A percentile compares a stretch with the other conserved stretches of the same genome.
phyloP scores from a whole-genome alignment of 2,329 filamentous ascomycete species.

The Colletotrichum liriopes region DNA sequence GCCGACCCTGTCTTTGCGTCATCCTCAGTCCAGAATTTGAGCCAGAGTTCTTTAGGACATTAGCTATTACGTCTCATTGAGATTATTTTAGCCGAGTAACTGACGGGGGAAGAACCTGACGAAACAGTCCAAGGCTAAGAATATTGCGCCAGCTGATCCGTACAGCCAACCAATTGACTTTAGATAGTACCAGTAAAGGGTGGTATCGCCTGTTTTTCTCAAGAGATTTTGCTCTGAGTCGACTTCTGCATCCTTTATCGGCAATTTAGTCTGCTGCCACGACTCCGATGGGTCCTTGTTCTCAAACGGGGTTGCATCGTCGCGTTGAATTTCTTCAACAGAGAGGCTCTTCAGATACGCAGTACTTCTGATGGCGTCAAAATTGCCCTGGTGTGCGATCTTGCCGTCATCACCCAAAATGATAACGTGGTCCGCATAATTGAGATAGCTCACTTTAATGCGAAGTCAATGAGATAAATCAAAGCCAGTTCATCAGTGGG shows the following conservation, averaged over 20 bases:
- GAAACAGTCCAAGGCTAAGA: constrained; percentile 19
- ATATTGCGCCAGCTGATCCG: constrained; percentile 20
- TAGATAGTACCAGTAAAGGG: constrained; percentile 33
- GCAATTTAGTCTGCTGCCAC: not conserved
- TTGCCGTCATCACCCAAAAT: constrained; percentile 22
- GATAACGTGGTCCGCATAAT: constrained; percentile 16
- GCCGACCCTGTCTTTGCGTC: constrained; percentile 33
- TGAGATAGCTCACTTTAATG: constrained; percentile 12
- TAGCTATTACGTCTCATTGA: not conserved
- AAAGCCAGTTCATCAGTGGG: not conserved
- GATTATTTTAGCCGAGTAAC: not conserved
- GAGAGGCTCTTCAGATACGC: constrained; percentile 25
- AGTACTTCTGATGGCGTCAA: not conserved
- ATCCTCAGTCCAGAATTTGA: constrained; percentile 43
- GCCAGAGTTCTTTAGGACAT: constrained; percentile 21
- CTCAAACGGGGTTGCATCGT: not conserved
- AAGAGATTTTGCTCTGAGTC: constrained; percentile 27
- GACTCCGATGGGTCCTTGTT: not conserved
- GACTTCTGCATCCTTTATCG: not conserved
- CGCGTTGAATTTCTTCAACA: not conserved
- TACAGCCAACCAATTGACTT: constrained; percentile 32
- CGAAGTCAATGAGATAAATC: not conserved
- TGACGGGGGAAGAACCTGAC: constrained; percentile 30
- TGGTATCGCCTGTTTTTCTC: constrained; percentile 21
- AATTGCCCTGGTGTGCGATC: constrained; percentile 13